These are phyloP conservation scores for Sporothrix sp. DNA, from an alignment of 2,329 filamentous ascomycete genomes.

Conservation along the genomic window DNA sequence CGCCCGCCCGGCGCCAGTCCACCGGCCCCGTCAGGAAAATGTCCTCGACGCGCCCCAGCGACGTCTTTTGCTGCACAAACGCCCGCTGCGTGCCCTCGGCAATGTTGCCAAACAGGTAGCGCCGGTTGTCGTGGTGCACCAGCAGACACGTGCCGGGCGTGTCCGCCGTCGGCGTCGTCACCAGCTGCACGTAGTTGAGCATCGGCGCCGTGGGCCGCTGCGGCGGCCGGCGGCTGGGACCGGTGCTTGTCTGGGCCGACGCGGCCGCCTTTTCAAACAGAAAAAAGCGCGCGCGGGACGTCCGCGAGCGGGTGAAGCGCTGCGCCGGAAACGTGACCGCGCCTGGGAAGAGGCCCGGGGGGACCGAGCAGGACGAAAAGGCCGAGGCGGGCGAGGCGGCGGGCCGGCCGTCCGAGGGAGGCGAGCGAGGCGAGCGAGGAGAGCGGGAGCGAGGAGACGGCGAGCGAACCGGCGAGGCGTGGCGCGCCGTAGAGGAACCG, in stretches of 20 bases:
- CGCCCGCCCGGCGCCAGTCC: conserved; percentile 68
- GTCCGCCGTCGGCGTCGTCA: conserved; percentile 78
- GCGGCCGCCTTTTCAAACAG: conserved; percentile 6
- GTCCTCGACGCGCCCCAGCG: conserved; percentile 57
- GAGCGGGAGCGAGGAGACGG: neutral
- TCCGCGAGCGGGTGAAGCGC: neutral
- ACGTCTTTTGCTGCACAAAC: conserved; percentile 56
- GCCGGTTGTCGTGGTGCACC: conserved; percentile 69
- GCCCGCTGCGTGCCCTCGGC: conserved; percentile 79
- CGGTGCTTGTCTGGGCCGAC: too few species aligned
- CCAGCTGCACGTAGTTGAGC: conserved; percentile 63
- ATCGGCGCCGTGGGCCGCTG: conserved; percentile 35
- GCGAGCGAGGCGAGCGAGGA: neutral
- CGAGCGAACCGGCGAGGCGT: neutral
- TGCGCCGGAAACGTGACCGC: neutral
- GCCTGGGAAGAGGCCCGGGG: conserved; percentile 5
- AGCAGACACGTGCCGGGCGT: conserved; percentile 70
- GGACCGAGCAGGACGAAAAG: neutral
- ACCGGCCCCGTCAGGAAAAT: conserved; percentile 74
- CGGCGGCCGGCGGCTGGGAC: neutral
- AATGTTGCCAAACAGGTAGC: conserved; percentile 77
- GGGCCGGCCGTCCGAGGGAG: too few species aligned
- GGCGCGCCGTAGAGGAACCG: neutral
- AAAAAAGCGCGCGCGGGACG: conserved; percentile 4
- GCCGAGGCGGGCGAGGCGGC: neutral